phyloP scores from a whole-genome alignment of 1,139 yeast genomes.

The Debaryomycetaceae sp. region DNA sequence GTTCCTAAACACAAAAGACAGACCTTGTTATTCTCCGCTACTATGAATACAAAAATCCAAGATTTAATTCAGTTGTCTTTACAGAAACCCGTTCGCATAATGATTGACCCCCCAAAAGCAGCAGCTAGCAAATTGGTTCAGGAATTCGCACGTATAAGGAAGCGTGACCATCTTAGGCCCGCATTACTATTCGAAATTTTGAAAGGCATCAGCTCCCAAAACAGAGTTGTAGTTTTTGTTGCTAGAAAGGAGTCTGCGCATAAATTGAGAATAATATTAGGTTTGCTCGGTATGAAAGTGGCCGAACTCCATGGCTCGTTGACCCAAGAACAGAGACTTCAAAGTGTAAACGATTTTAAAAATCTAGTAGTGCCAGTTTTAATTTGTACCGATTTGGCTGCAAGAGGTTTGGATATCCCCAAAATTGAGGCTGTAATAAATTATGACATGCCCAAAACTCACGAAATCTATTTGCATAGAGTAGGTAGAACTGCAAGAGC shows the following conservation, averaged over 20 bases:
- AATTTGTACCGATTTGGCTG: constrained; percentile 95
- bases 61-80: constrained; percentile 83
- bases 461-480: constrained; percentile 90
- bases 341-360: constrained; percentile 78
- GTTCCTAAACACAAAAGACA: constrained; percentile 86
- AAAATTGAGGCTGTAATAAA: constrained; percentile 92
- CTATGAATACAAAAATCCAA: constrained; percentile 93
- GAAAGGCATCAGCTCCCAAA: constrained; percentile 56
- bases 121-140: constrained; percentile 85
- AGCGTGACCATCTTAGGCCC: constrained; percentile 79
- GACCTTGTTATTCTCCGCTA: constrained; percentile 91
- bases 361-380: constrained; percentile 79
- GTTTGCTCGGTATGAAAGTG: constrained; percentile 80
- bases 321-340: constrained; percentile 92
- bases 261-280: constrained; percentile 75
- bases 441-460: constrained; percentile 91
- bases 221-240: constrained; percentile 83
- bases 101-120: constrained; percentile 95
- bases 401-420: constrained; percentile 99
- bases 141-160: constrained; percentile 92
- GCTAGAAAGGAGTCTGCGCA: constrained; percentile 91
- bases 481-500: constrained; percentile 99
- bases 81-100: constrained; percentile 85
- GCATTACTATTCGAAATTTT: constrained; percentile 74
- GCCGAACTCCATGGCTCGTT: constrained; percentile 94